These are phyloP conservation scores for Cutaneotrichosporon sp. DNA, from an alignment of 1,284 basidiomycete genomes.

Conservation along the genomic window DNA sequence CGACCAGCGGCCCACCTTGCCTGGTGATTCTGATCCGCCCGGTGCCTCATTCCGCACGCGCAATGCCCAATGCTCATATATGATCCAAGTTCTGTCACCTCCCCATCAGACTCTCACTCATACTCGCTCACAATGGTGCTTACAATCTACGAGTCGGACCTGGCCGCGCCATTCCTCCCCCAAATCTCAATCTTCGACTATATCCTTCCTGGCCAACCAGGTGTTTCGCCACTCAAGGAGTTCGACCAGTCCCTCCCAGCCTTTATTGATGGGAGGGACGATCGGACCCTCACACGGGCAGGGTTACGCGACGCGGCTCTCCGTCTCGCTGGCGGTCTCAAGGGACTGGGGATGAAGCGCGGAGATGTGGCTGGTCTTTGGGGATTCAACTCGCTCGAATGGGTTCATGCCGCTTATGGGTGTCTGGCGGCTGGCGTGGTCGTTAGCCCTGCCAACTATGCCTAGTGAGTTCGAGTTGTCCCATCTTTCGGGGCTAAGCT, in stretches of 20 bases:
- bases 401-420: slow-evolving; percentile 64
- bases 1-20: too few relatives aligned
- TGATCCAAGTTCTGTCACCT: background rate
- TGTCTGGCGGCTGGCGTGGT: slow-evolving; percentile 48
- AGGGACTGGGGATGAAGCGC: slow-evolving; percentile 29
- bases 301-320: slow-evolving; percentile 61
- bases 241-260: slow-evolving; percentile 53
- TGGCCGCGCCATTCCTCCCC: slow-evolving; percentile 37
- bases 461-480: slow-evolving; percentile 42
- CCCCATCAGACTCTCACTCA: background rate
- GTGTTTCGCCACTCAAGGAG: slow-evolving; percentile 17
- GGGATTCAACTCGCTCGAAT: slow-evolving; percentile 61
- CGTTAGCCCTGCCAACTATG: slow-evolving; percentile 46
- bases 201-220: slow-evolving; percentile 12
- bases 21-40: too few relatives aligned
- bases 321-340: slow-evolving; percentile 61
- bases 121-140: background rate
- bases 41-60: too few relatives aligned
- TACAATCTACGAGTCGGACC: slow-evolving; percentile 16
- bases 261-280: slow-evolving; percentile 67
- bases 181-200: slow-evolving; percentile 37
- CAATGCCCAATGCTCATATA: background rate
- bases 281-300: slow-evolving; percentile 60
- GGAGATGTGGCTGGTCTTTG: slow-evolving; percentile 48
- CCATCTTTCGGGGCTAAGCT: too few relatives aligned